Conservation (phyloP, 2,329 filamentous ascomycete species). For the Aspergillus ibericus region DNA sequence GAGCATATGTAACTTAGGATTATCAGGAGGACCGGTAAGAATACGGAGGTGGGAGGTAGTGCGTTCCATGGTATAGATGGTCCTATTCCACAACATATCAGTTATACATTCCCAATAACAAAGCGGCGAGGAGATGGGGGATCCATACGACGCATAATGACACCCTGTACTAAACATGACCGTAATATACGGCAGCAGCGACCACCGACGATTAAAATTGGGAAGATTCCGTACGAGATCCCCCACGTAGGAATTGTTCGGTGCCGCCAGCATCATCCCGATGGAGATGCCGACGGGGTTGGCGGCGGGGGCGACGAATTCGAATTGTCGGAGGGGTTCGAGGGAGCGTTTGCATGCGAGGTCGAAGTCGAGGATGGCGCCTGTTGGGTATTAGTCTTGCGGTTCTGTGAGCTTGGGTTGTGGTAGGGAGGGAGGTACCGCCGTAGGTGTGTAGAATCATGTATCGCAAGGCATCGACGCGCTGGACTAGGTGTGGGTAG, state of each 20-base stretch:
- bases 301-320: conserved; percentile 45
- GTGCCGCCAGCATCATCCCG: conserved; percentile 45
- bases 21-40: conserved; percentile 31
- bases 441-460: conserved; percentile 23
- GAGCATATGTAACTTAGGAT: conserved; percentile 38
- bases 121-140: background rate
- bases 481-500: conserved; percentile 22
- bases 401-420: background rate
- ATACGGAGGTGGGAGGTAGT: conserved; percentile 38
- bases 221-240: conserved; percentile 36
- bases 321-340: conserved; percentile 43
- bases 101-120: background rate
- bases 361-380: conserved; percentile 37
- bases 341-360: conserved; percentile 42
- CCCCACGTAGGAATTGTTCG: conserved; percentile 36
- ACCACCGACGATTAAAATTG: conserved; percentile 41
- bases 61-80: conserved; percentile 40
- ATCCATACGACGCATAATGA: conserved; percentile 43
- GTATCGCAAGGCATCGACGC: conserved; percentile 25
- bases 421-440: conserved; percentile 8
- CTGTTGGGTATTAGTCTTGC: conserved; percentile 8
- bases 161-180: conserved; percentile 49
- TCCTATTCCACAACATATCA: conserved; percentile 17
- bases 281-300: conserved; percentile 45
- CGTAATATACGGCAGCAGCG: conserved; percentile 42